These are phyloP conservation scores for Lentinula raphanica DNA, from an alignment of 768 basidiomycete species.

Conservation along the genomic window DNA sequence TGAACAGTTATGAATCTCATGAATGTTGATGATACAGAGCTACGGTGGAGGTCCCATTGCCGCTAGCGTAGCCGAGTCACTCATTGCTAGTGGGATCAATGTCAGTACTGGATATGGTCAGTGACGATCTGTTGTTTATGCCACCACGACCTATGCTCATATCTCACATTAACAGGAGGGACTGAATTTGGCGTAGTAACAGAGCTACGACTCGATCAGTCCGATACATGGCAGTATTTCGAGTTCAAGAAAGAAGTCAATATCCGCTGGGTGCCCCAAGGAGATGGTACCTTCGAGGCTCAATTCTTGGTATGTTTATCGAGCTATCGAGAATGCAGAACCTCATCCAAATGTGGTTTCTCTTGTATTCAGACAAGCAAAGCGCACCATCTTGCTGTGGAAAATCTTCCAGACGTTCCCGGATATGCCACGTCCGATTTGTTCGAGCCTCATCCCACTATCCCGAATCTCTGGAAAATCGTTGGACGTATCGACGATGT, in stretches of 20 bases:
- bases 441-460: conserved; percentile 38
- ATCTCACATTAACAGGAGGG: neutral
- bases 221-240: conserved; percentile 5
- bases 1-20: neutral
- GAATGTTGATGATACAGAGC: neutral
- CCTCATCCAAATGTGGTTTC: neutral
- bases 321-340: neutral
- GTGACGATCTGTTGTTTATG: neutral
- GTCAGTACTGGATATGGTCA: conserved; percentile 2
- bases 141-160: neutral
- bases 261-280: conserved; percentile 8
- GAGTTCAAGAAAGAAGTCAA: neutral
- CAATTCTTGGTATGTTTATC: conserved; percentile 2
- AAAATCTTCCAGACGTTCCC: conserved; percentile 13
- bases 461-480: conserved; percentile 35
- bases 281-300: conserved; percentile 7
- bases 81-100: neutral
- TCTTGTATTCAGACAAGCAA: conserved; percentile 10
- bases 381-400: conserved; percentile 18
- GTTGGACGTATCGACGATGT: conserved; percentile 29
- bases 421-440: conserved; percentile 43
- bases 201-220: neutral
- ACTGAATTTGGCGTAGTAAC: neutral
- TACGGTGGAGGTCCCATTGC: conserved; percentile 7
- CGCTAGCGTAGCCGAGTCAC: neutral